Evolutionary conservation across 352 stramenopile species (phyloP).

Genomic region (Phytophthora sansomeana): DNA sequence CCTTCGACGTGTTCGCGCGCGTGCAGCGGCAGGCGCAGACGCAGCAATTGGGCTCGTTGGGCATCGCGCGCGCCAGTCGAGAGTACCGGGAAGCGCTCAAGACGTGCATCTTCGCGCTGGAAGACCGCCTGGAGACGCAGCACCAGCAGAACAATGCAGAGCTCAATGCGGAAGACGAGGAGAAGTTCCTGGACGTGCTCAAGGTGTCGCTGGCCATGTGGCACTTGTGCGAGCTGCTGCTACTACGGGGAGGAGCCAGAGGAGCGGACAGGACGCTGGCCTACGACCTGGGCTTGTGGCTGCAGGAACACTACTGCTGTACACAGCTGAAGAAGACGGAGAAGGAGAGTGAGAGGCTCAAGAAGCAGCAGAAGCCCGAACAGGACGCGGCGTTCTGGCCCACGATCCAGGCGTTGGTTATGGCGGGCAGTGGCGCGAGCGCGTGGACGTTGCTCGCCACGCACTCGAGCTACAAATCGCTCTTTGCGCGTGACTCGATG

Average conservation of each 20-base stretch:
- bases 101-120: conserved; percentile 70
- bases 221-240: conserved; percentile 82
- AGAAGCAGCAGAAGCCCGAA: conserved; percentile 42
- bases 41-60: conserved; percentile 22
- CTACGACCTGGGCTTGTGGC: conserved; percentile 77
- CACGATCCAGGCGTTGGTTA: conserved; percentile 65
- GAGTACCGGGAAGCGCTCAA: conserved; percentile 78
- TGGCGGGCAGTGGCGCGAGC: conserved; percentile 54
- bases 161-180: conserved; percentile 39
- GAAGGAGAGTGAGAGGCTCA: conserved; percentile 52
- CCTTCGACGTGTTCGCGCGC: conserved; percentile 66
- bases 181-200: conserved; percentile 67
- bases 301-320: conserved; percentile 80
- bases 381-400: conserved; percentile 67
- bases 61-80: conserved; percentile 50
- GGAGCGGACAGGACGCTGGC: conserved; percentile 63
- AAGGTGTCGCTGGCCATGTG: conserved; percentile 84
- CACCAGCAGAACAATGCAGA: conserved; percentile 8
- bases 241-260: conserved; percentile 63
- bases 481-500: conserved; percentile 50
- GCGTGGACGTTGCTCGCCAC: conserved; percentile 69
- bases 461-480: conserved; percentile 65
- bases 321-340: conserved; percentile 63
- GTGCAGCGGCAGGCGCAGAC: conserved; percentile 32
- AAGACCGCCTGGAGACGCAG: conserved; percentile 54